phyloP scores from a whole-genome alignment of 208 protist genomes.

The Vickermania ingenoplastis region DNA sequence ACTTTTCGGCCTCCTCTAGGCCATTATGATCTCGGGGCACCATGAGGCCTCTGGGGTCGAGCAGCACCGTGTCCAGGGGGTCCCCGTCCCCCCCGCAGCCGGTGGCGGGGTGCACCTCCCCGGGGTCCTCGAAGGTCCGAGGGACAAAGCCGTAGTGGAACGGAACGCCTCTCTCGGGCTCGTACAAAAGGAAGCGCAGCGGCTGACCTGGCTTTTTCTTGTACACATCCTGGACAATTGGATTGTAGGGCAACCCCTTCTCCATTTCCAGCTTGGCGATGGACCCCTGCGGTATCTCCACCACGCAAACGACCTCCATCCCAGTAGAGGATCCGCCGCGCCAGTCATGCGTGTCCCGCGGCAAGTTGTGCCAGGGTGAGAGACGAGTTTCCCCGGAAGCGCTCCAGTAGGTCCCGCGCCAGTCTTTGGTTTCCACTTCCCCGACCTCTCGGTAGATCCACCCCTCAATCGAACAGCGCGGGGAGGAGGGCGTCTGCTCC shows the following conservation, averaged over 20 bases:
- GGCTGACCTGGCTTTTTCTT: constrained; percentile 37
- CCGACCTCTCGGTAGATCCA: constrained; percentile 13
- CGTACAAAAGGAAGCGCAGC: constrained; percentile 77
- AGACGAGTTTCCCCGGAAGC: background rate
- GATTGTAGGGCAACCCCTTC: constrained; percentile 86
- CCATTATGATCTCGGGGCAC: too few relatives aligned
- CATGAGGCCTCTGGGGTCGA: constrained; percentile 16
- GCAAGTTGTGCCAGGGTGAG: constrained; percentile 75
- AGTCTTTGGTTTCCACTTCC: constrained; percentile 26
- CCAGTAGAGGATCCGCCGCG: constrained; percentile 16
- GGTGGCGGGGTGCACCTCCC: constrained; percentile 27
- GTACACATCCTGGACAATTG: constrained; percentile 86
- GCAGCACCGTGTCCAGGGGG: constrained; percentile 85
- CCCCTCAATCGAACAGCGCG: too few relatives aligned
- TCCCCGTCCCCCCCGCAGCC: constrained; percentile 79
- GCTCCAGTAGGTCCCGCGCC: constrained; percentile 9
- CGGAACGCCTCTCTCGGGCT: constrained; percentile 47
- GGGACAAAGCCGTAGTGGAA: constrained; percentile 95
- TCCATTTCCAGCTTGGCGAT: constrained; percentile 89
- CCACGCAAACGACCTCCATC: constrained; percentile 30
- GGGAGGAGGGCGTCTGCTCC: too few relatives aligned
- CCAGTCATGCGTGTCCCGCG: constrained; percentile 6
- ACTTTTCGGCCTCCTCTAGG: too few relatives aligned
- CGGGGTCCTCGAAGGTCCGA: constrained; percentile 88
- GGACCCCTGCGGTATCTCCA: constrained; percentile 84